These are phyloP conservation scores for Daldinia bambusicola DNA, from an alignment of 495 filamentous ascomycete genomes.

Conservation along the genomic window DNA sequence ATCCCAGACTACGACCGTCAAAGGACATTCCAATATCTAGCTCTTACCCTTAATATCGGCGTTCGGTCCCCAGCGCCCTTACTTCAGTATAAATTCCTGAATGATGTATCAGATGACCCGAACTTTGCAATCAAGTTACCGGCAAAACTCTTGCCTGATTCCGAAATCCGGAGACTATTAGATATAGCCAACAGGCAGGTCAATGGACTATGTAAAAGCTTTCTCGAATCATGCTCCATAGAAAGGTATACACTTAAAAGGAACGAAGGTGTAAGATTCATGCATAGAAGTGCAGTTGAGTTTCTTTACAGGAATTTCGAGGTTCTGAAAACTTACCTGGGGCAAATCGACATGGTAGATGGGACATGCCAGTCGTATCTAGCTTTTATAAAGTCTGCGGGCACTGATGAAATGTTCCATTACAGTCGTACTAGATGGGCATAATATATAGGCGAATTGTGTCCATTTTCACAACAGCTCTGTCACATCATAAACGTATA, in stretches of 20 bases:
- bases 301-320: constrained; percentile 11
- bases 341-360: not conserved
- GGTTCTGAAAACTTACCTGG: not conserved
- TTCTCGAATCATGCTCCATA: constrained; percentile 16
- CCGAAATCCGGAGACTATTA: constrained; percentile 2
- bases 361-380: constrained; percentile 11
- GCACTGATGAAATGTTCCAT: too few species aligned
- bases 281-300: constrained; percentile 12
- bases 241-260: not conserved
- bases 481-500: not conserved
- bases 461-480: not conserved
- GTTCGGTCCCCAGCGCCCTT: not conserved
- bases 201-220: constrained; percentile 36
- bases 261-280: constrained; percentile 13
- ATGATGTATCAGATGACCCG: constrained; percentile 26
- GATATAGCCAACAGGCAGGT: constrained; percentile 15
- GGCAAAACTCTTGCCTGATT: not conserved
- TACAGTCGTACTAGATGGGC: too few species aligned
- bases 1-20: constrained; percentile 21
- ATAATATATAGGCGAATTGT: too few species aligned
- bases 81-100: constrained; percentile 29
- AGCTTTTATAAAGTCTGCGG: constrained; percentile 24
- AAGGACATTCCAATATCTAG: constrained; percentile 28
- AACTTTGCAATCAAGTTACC: constrained; percentile 16
- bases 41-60: not conserved